Conservation (phyloP, 805 yeast species). For the Tetrapisispora fleetii region DNA sequence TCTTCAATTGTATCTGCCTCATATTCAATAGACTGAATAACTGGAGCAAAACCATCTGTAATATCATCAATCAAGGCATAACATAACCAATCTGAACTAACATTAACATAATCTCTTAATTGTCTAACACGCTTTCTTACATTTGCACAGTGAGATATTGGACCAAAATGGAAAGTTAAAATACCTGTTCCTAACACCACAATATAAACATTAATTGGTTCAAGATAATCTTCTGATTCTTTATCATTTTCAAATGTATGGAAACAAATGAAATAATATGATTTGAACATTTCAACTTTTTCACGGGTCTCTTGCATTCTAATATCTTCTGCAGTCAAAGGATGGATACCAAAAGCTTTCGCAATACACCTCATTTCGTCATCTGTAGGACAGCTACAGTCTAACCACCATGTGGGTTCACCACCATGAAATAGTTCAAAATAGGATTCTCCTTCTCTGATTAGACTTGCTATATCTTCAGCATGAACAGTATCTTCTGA, state of each 20-base stretch:
- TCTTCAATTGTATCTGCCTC: slow-evolving; percentile 75
- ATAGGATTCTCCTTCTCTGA: slow-evolving; percentile 54
- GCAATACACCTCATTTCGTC: slow-evolving; percentile 87
- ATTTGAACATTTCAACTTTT: slow-evolving; percentile 84
- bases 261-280: slow-evolving; percentile 91
- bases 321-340: slow-evolving; percentile 95
- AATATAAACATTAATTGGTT: slow-evolving; percentile 67
- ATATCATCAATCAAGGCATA: slow-evolving; percentile 77
- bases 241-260: slow-evolving; percentile 87
- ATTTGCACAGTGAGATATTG: slow-evolving; percentile 59
- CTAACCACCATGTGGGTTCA: slow-evolving; percentile 91
- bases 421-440: slow-evolving; percentile 60
- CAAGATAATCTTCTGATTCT: slow-evolving; percentile 71
- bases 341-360: slow-evolving; percentile 94
- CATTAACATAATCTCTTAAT: slow-evolving; percentile 66
- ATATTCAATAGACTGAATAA: slow-evolving; percentile 63
- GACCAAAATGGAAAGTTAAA: slow-evolving; percentile 59
- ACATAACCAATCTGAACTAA: slow-evolving; percentile 73
- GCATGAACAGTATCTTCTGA: slow-evolving; percentile 84
- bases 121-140: slow-evolving; percentile 78
- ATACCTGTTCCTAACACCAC: slow-evolving; percentile 64
- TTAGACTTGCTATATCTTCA: slow-evolving; percentile 71
- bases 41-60: slow-evolving; percentile 78
- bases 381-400: slow-evolving; percentile 89
- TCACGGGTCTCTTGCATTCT: slow-evolving; percentile 95